These are phyloP conservation scores for Candida easanensis DNA, from an alignment of 805 yeast genomes.

Conservation along the genomic window DNA sequence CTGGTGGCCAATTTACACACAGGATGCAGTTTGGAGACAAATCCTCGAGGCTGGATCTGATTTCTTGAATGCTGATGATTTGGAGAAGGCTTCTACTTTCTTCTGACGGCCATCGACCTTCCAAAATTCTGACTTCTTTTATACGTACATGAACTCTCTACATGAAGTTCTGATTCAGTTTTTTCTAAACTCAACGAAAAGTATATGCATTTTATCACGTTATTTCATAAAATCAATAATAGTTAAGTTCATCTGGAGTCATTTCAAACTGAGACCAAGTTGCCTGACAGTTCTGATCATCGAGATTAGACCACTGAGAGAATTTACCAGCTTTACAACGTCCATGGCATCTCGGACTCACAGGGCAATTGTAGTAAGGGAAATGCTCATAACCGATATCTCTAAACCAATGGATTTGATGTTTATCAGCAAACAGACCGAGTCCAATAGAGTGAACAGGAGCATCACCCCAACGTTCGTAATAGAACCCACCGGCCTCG, in stretches of 20 bases:
- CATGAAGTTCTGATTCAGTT: too few species aligned
- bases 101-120: neutral
- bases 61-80: constrained; percentile 64
- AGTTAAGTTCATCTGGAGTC: constrained; percentile 28
- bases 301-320: constrained; percentile 46
- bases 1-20: constrained; percentile 57
- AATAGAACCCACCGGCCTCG: constrained; percentile 74
- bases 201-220: neutral
- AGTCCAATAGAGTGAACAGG: constrained; percentile 83
- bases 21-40: constrained; percentile 48
- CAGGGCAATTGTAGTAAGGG: constrained; percentile 79
- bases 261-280: constrained; percentile 58
- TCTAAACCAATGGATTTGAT: constrained; percentile 79
- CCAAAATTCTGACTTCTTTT: neutral
- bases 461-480: constrained; percentile 94
- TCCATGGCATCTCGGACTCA: constrained; percentile 43
- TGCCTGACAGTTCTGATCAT: constrained; percentile 72
- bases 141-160: too few species aligned
- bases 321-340: constrained; percentile 57
- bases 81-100: constrained; percentile 35
- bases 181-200: neutral
- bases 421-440: constrained; percentile 65
- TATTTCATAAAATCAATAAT: constrained; percentile 17
- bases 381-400: constrained; percentile 76
- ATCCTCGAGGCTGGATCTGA: constrained; percentile 51